phyloP scores from a whole-genome alignment of 768 basidiomycete genomes.

The Auricularia cornea region DNA sequence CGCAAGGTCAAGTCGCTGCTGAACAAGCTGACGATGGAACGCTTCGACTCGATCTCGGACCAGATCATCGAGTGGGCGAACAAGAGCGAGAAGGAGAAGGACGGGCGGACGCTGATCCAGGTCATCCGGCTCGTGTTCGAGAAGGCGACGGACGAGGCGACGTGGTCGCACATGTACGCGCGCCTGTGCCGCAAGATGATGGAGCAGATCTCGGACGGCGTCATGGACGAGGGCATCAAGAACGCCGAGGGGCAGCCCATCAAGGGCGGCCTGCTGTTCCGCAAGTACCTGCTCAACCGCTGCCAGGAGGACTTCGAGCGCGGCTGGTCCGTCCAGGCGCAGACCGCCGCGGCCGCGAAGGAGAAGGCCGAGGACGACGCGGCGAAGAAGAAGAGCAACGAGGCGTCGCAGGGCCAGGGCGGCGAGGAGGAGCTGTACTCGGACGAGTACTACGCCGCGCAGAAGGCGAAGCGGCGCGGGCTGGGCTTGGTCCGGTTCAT shows the following conservation, averaged over 20 bases:
- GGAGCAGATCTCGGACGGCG: conserved; percentile 81
- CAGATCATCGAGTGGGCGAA: conserved; percentile 96
- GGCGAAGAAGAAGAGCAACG: conserved; percentile 45
- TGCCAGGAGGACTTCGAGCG: conserved; percentile 98
- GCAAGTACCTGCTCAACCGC: conserved; percentile 91
- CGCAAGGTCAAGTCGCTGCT: conserved; percentile 87
- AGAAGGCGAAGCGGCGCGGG: conserved; percentile 96
- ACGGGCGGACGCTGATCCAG: conserved; percentile 89
- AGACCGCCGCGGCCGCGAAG: conserved; percentile 78
- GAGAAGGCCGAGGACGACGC: conserved; percentile 80
- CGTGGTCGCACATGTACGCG: conserved; percentile 97
- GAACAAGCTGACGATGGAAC: conserved; percentile 95
- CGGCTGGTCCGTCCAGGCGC: conserved; percentile 86
- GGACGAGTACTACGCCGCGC: conserved; percentile 91
- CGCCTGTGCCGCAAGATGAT: conserved; percentile 92
- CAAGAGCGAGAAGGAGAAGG: conserved; percentile 84
- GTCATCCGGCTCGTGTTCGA: conserved; percentile 96
- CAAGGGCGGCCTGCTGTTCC: conserved; percentile 87
- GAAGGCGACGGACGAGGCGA: conserved; percentile 93
- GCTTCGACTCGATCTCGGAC: conserved; percentile 90
- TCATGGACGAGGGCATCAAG: conserved; percentile 82
- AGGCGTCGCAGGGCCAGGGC: conserved; percentile 36
- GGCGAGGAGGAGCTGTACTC: conserved; percentile 78
- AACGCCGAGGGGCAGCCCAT: conserved; percentile 80
- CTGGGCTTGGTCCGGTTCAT: conserved; percentile 97